Base-by-base conservation (phyloP, 2,329 filamentous ascomycete genomes). In the Fusarium palustre region DNA sequence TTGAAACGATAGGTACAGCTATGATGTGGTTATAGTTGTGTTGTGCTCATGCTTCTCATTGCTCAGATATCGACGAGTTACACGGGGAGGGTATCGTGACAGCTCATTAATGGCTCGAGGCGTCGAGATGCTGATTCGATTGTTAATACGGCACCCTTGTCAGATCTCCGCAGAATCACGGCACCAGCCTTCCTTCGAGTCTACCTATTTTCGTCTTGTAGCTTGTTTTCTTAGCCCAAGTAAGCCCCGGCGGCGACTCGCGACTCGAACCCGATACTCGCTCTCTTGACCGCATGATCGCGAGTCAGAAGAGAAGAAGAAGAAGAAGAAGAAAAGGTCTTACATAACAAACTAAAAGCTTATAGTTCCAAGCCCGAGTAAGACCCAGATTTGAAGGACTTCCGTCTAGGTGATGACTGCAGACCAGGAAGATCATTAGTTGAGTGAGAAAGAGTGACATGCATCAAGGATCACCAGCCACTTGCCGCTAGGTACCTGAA, bases 331-430 rank as follows among this genome's bases (percentile, higher is more conserved):
- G 28, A 46, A n/a, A 20, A 13, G 22, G 28, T 47, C 49, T 49
- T 45, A 43, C 39, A 49, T 18, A 16, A 16, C 39, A 12, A 9
- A 25, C 16, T n/a, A 45, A 52, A 43, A 38, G 22, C 10, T 31
- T 25, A 45, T 15, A 7, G 3, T 39, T 34, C 18, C 18, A n/a
- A 3, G 11, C 22, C 22, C 16, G 1, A 31, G 9, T 11, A 34
- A 16, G 8, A 18, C 30, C 12, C 18, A 25, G 11, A 15, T 43
- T 43, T 45, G 6, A 22, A 61, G 22, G 43, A 3, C 13, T 25
- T 48, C 9, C 34, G 34, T 61, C 41, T 53, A 61, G 30, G 48
- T 62, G 66, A 69, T 69, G 66, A 63, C 66, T 33, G 66, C 66
- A 69, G 59, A 48, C 15, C 13, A 42, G 30, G 15, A 46, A 30